A percentile compares a stretch with the other conserved stretches of the same genome.
Conservation (phyloP, 441 rosid genomes). For the Populus hybrid region DNA sequence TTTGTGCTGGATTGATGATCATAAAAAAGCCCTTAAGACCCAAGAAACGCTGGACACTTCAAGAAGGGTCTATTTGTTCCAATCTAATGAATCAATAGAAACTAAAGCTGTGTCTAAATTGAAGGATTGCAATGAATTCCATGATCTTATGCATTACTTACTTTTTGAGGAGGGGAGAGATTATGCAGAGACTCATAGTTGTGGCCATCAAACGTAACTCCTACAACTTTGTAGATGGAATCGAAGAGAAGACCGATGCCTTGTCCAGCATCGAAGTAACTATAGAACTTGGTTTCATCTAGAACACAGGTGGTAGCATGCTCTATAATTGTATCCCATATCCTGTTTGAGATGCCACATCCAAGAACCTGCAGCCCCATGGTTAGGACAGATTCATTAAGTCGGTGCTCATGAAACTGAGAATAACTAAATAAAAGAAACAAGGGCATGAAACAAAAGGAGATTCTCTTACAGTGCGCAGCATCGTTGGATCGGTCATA, state of each 20-base stretch:
- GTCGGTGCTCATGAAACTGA: neutral
- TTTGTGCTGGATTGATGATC: neutral
- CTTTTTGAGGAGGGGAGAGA: conserved; percentile 34
- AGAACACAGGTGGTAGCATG: conserved; percentile 57
- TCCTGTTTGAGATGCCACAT: conserved; percentile 38
- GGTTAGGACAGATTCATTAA: conserved; percentile 4
- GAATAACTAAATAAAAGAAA: neutral
- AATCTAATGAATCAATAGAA: neutral
- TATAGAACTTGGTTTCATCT: conserved; percentile 41
- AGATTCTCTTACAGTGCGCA: conserved; percentile 47
- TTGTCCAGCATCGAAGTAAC: conserved; percentile 30
- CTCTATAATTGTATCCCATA: conserved; percentile 48
- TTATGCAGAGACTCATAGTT: conserved; percentile 28
- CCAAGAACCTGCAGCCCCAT: conserved; percentile 42
- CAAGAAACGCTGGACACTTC: neutral
- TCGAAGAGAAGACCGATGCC: conserved; percentile 44
- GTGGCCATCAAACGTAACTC: conserved; percentile 40
- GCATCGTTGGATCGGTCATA: conserved; percentile 27
- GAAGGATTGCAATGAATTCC: neutral
- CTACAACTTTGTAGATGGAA: conserved; percentile 47
- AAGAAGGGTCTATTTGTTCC: neutral
- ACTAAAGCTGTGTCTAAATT: neutral
- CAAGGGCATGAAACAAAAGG: neutral
- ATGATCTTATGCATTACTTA: conserved; percentile 7
- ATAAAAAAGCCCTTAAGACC: too few species aligned